Evolutionary conservation across 345 rosid genomes (phyloP), one percentile per base, ranked within the genome.

Genomic region (Eucalyptus cloeziana): DNA sequence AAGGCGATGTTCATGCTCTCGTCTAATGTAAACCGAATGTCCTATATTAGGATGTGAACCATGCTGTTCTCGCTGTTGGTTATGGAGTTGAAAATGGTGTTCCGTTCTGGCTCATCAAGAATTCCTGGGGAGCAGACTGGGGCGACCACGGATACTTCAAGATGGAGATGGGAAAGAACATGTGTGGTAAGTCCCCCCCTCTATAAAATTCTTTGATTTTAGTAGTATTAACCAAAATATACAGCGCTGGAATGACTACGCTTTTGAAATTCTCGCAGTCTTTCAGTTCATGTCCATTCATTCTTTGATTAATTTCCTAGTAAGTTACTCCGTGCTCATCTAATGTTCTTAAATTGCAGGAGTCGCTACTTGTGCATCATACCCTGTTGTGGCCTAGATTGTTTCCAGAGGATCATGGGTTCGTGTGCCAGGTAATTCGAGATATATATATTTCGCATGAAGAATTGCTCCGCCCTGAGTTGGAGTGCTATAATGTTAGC

Each of bases 21-120:
- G 13, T 43, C 45, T 56, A 52, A 49, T 87, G 31, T 27, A 87
- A 44, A 60, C 45, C 6, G 37, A 30, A 87, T 30, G 85, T 8
- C 44, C 31, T 37, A 44, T 86, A 22, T 54, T 94, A 96, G 99
- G 99, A 97, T 87, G 99, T 97, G 94, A 98, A 98, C 96, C 99
- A 98, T 76, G 97, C 99, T 3, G 99, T 98, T 90, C 92, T 97
- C 90, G 99, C 98, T 27, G 98, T 98, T 87, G 99, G 99, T 37
- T 97, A 95, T 90, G 99, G 99, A 91, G 93, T 97, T 22, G 99
- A 96, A 92, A 52, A 94, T 83, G 98, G 95, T 30, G 92, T 95
- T 19, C 96, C 96, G 2, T 96, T 93, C 90, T 97, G 99, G 99
- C 95, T 97, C 80, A 92, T 96, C 87, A 96, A 97, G 96, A 96